phyloP scores from a whole-genome alignment of 2,329 filamentous ascomycete genomes.

The Colletotrichum neosansevieriae region DNA sequence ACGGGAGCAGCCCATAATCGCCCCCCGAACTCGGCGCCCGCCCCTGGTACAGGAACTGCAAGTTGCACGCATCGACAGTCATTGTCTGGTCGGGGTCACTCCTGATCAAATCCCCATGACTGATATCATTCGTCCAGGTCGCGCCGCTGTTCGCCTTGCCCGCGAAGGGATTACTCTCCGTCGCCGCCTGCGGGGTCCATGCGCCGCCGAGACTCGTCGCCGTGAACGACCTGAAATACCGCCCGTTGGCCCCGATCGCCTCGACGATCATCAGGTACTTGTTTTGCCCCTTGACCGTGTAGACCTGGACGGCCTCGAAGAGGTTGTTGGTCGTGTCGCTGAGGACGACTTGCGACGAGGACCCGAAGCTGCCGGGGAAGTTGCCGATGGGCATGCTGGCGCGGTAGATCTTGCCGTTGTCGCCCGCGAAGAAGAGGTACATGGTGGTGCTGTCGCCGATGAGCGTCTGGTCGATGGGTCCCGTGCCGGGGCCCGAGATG shows the following conservation, averaged over 20 bases:
- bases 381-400: slow-evolving; percentile 71
- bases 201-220: slow-evolving; percentile 65
- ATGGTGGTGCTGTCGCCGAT: slow-evolving; percentile 72
- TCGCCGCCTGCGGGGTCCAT: slow-evolving; percentile 70
- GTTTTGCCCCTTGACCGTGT: slow-evolving; percentile 66
- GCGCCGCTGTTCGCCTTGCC: slow-evolving; percentile 74
- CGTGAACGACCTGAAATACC: slow-evolving; percentile 77
- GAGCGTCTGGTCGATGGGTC: slow-evolving; percentile 72
- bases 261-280: slow-evolving; percentile 78
- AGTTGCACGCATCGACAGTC: slow-evolving; percentile 72
- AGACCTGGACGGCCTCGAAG: slow-evolving; percentile 76
- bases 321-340: slow-evolving; percentile 67
- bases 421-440: slow-evolving; percentile 76
- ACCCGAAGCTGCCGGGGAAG: slow-evolving; percentile 72
- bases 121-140: slow-evolving; percentile 76
- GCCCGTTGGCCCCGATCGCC: slow-evolving; percentile 66
- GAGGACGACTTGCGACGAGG: slow-evolving; percentile 60
- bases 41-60: slow-evolving; percentile 75
- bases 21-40: slow-evolving; percentile 54
- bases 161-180: slow-evolving; percentile 72
- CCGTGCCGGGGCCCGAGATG: slow-evolving; percentile 63
- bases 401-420: slow-evolving; percentile 76
- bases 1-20: slow-evolving; percentile 66
- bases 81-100: slow-evolving; percentile 70
- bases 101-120: slow-evolving; percentile 72